Evolutionary conservation across 1,284 basidiomycete species (phyloP), one percentile per base, ranked within the genome.

Genomic region (Trichosporon sp.): DNA sequence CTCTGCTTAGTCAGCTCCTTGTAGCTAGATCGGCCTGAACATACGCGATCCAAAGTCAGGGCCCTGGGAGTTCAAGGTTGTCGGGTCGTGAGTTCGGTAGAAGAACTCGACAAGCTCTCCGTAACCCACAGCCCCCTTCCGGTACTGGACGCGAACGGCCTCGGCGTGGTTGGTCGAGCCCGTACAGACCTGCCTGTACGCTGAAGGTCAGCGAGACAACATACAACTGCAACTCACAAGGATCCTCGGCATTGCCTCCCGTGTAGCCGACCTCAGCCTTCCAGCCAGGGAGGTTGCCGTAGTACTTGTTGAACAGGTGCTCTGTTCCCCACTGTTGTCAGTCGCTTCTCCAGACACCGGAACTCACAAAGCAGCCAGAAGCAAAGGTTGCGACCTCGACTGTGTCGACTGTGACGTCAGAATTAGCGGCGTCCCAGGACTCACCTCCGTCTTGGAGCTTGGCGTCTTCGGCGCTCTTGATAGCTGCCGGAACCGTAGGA

Each of bases 11-110:
- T 40, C 29, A 57, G 49, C 31, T n/a, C 27, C 16, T 3, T 9
- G 8, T 21, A 57, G 52, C 25, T 16, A 4, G 25, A 11, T 11
- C 14, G 1, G 4, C 10, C 25, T 21, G 21, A 23, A 86, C 89
- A 73, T 75, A 92, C 91, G 91, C 21, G 86, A 86, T 31, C 92
- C 92, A 1, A 72, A 74, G 73, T 95, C 92, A 1, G 78, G 84
- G 16, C 92, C 92, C 76, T 95, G 92, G 16, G 83, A 81, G 78
- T 95, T 87, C 57, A 84, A 74, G 0, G 90, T 91, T 25, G 93
- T 96, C 1, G 95, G 92, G 73, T 98, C 94, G 76, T 99, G 95
- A 0, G 91, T 95, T 56, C 95, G 86, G 78, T 92, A 95, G 81
- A 95, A 94, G 83, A 93, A 94, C 81, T 95, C 92, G 54, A 94